These are phyloP conservation scores for Russula sp. DNA, from an alignment of 768 basidiomycete species.

Conservation along the genomic window DNA sequence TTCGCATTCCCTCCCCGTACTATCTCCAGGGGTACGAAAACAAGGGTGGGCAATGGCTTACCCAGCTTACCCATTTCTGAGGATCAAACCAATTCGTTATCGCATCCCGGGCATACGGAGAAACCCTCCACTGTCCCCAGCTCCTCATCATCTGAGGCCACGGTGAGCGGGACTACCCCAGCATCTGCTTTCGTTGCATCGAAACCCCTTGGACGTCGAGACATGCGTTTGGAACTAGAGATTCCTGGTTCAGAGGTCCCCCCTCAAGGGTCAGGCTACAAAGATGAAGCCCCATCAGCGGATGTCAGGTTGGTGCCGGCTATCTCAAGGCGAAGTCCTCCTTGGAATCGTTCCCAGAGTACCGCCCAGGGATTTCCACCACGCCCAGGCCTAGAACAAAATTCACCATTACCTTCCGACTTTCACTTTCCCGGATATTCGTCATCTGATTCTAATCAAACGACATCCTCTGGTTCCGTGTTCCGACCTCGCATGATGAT, in stretches of 20 bases:
- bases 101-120: not conserved
- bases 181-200: not conserved
- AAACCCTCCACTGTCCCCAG: not conserved
- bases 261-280: not conserved
- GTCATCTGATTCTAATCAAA: constrained; percentile 10
- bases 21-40: constrained; percentile 26
- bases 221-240: constrained; percentile 3
- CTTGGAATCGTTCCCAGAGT: constrained; percentile 13
- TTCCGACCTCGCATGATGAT: constrained; percentile 3
- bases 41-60: not conserved
- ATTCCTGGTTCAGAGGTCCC: not conserved
- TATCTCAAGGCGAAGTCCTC: constrained; percentile 4
- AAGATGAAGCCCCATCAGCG: not conserved
- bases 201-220: constrained; percentile 2
- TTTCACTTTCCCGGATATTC: constrained; percentile 35
- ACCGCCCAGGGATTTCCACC: constrained; percentile 8
- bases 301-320: constrained; percentile 2
- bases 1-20: constrained; percentile 49
- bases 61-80: not conserved
- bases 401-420: constrained; percentile 23
- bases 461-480: not conserved
- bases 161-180: not conserved
- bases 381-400: constrained; percentile 7
- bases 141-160: not conserved
- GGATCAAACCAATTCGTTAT: constrained; percentile 3